Evolutionary conservation across 2,329 filamentous ascomycete genomes (phyloP), one percentile per base, ranked within the genome.

Genomic region (Venturia carpophila): DNA sequence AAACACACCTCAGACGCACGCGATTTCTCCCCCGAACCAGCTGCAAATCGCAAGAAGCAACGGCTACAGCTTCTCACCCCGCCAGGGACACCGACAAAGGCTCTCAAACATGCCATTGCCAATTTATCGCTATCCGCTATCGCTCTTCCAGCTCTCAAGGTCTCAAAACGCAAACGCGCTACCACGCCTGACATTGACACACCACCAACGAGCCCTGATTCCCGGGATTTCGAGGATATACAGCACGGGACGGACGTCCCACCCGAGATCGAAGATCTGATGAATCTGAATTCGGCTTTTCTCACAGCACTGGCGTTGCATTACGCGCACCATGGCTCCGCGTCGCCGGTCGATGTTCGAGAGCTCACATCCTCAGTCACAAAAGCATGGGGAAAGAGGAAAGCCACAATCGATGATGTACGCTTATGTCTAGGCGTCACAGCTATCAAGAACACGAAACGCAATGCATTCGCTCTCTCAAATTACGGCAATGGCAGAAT

Each of bases 231-330:
- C 45, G 39, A 41, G 7, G 34, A 43, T 30, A 27, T n/a, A 24
- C 43, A 24, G 13, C 55, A 43, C 21, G 55, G 68, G 52, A 49
- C 67, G 1, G 65, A 69, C 17, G 71, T 80, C 61, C 79, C 79
- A 5, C 67, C 69, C 45, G 76, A 77, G 66, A 71, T 81, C 10
- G 72, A 77, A 65, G 76, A 79, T 62, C 73, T 80, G 52, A 73
- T 77, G 61, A 69, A 71, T n/a, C 73, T 82, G 9, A 77, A 82
- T 69, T 74, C 75, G 10, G 78, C 79, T 43, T 80, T 82, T 68
- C 75, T 82, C 21, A 78, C 76, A 19, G 77, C 80, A n/a, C 72
- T 81, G 15, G 78, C 79, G 6, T 71, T 82, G 37, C 78, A 81
- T 68, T 80, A 78, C 67, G 77, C 80, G 24, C 80, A 82, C 69